Percentiles rank a stretch among this genome's conserved stretches.
Conservation (phyloP, 352 stramenopile genomes). For the Phytophthora podocarpi region DNA sequence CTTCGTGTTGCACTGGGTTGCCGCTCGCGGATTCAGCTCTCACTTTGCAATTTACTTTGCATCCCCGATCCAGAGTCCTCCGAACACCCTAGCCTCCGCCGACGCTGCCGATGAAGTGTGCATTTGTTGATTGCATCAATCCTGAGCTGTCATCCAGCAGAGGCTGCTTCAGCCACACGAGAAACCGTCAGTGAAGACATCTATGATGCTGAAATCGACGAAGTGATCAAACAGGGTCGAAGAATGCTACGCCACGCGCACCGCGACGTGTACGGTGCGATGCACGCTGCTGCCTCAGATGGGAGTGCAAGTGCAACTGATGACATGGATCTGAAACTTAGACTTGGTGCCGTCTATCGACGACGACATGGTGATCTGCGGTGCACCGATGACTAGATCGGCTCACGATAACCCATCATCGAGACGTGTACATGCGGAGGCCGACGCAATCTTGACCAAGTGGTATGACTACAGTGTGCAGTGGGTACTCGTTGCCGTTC, state of each 20-base stretch:
- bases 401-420: too few species aligned
- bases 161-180: too few species aligned
- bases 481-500: not conserved
- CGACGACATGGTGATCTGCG: not conserved
- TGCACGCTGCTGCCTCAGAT: not conserved
- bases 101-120: too few species aligned
- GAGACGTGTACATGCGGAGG: not conserved
- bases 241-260: not conserved
- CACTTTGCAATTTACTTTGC: too few species aligned
- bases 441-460: not conserved
- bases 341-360: not conserved
- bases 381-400: not conserved
- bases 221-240: not conserved
- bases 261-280: not conserved
- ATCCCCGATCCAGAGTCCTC: too few species aligned
- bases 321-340: too few species aligned
- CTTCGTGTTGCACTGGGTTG: too few species aligned
- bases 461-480: not conserved
- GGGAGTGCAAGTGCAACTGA: too few species aligned
- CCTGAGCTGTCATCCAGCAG: too few species aligned
- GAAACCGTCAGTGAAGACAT: not conserved
- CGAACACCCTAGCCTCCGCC: too few species aligned
- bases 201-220: not conserved
- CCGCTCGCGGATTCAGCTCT: too few species aligned
- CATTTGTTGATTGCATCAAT: too few species aligned